A percentile compares a stretch with the other conserved stretches of the same genome.
Evolutionary conservation across 2,329 filamentous ascomycete genomes (phyloP).

Genomic region (Fusarium avenaceum): DNA sequence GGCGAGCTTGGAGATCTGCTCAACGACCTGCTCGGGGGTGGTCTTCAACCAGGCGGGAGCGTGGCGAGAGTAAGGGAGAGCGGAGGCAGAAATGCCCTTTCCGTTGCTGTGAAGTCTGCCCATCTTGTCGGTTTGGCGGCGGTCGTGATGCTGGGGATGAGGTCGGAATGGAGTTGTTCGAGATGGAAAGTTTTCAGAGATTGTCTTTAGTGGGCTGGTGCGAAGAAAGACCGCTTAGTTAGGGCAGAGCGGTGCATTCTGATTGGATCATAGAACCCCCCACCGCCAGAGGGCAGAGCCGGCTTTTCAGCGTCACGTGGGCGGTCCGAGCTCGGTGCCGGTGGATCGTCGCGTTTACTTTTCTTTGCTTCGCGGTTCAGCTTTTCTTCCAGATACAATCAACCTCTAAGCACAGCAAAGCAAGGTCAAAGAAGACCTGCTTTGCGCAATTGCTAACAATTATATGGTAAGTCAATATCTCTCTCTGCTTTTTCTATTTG

Average conservation of each 20-base stretch:
- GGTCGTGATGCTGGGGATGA: slow-evolving; percentile 50
- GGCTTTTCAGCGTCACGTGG: slow-evolving; percentile 31
- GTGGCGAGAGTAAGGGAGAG: slow-evolving; percentile 96
- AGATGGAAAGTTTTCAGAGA: slow-evolving; percentile 14
- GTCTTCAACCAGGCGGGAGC: slow-evolving; percentile 98
- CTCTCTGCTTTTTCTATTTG: neutral
- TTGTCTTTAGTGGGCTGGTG: slow-evolving; percentile 10
- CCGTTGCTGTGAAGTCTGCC: slow-evolving; percentile 99
- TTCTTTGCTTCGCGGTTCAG: slow-evolving; percentile 27
- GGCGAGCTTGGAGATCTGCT: slow-evolving; percentile 99
- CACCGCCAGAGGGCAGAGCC: too few species aligned
- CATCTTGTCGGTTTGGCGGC: slow-evolving; percentile 73
- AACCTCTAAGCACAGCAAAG: slow-evolving; percentile 1
- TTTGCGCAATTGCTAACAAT: slow-evolving; percentile 4
- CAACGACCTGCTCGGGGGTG: slow-evolving; percentile 97
- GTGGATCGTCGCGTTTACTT: slow-evolving; percentile 36
- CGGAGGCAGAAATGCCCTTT: slow-evolving; percentile 98
- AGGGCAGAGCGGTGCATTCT: slow-evolving; percentile 54
- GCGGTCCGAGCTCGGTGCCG: neutral
- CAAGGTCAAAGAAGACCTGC: slow-evolving; percentile 1
- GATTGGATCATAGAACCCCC: neutral
- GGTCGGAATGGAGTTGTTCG: slow-evolving; percentile 54
- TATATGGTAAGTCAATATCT: slow-evolving; percentile 53
- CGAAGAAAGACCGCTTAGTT: slow-evolving; percentile 60
- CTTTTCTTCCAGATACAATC: slow-evolving; percentile 26